Evolutionary conservation across 116 monocot species (phyloP), one percentile per base, ranked within the genome.

Genomic region (Zostera marina): DNA sequence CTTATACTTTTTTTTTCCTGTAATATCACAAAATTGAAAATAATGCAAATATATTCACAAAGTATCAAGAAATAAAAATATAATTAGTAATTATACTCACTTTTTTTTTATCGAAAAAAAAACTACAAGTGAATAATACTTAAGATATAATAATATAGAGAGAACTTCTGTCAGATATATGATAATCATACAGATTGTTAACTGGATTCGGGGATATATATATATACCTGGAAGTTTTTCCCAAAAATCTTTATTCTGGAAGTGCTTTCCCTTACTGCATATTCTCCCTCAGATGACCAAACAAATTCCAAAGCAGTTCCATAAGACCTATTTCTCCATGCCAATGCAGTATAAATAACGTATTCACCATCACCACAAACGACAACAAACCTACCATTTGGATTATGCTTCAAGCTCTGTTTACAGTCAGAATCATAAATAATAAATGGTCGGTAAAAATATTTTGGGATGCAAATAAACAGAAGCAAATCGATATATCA

Each of bases 331-430:
- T 88, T 94, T 74, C 94, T 94, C 94, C 94, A 94, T 65, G 94
- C 94, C 62, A 94, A 70, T 58, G 94, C 94, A 32, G 94, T 94
- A 63, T 88, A 94, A 72, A 94, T 94, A 54, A 94, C 82, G 72
- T 94, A 94, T 63, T 94, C 94, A 41, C 94, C 94, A 70, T 96
- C 94, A 57, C 94, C 94, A 72, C 94, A 96, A 58, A 82, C 94
- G 67, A 88, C 89, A 71, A 96, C 94, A 78, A 96, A 96, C 60
- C 94, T 76, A 13, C 94, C 94, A 80, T 96, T 96, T 19, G 88
- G 88, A 68, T 88, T 96, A 71, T 96, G 94, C 67, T 80, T 96
- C 58, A 96, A 78, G 73, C 77, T 88, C 94, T 96, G 67, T 32
- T 71, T 55, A 7, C 21, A 60, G 10, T 9, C 8, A 32, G 38